A percentile compares a stretch with the other conserved stretches of the same genome.
These are phyloP conservation scores for Podaxis sp. DNA, from an alignment of 768 basidiomycete genomes.

Conservation along the genomic window DNA sequence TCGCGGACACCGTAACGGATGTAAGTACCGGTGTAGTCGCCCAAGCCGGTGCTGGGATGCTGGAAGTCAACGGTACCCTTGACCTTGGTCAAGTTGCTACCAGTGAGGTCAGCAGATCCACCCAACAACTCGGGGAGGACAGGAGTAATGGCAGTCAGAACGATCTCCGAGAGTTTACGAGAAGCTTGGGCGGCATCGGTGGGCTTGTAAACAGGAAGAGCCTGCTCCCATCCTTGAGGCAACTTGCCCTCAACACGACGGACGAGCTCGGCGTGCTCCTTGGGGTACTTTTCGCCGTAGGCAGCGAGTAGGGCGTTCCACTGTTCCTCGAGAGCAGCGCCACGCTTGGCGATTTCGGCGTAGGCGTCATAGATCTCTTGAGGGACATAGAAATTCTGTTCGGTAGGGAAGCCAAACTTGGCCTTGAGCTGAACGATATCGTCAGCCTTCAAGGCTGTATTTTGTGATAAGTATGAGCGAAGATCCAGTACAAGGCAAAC, in stretches of 20 bases:
- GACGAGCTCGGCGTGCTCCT: conserved; percentile 81
- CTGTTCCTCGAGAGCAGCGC: conserved; percentile 66
- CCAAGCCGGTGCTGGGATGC: conserved; percentile 79
- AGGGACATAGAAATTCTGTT: conserved; percentile 78
- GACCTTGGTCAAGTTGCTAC: conserved; percentile 88
- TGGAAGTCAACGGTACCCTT: conserved; percentile 90
- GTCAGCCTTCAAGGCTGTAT: conserved; percentile 84
- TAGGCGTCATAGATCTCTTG: conserved; percentile 70
- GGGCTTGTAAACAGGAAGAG: conserved; percentile 81
- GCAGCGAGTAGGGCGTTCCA: conserved; percentile 70
- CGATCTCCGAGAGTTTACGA: conserved; percentile 91
- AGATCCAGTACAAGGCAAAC: conserved; percentile 30
- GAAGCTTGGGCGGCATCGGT: conserved; percentile 84
- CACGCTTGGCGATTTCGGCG: conserved; percentile 62
- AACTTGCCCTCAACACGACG: conserved; percentile 83
- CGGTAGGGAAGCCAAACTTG: conserved; percentile 79
- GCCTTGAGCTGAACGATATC: conserved; percentile 82
- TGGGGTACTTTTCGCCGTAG: conserved; percentile 79
- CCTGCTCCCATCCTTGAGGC: conserved; percentile 83
- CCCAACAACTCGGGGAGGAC: conserved; percentile 82
- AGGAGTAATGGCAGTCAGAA: conserved; percentile 71
- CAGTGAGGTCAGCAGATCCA: conserved; percentile 91
- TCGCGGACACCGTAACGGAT: conserved; percentile 97
- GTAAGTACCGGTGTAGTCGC: conserved; percentile 83
- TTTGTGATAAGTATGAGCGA: neutral